Base-by-base conservation (phyloP, 1,139 yeast species). In the Debaryomyces udenii region DNA sequence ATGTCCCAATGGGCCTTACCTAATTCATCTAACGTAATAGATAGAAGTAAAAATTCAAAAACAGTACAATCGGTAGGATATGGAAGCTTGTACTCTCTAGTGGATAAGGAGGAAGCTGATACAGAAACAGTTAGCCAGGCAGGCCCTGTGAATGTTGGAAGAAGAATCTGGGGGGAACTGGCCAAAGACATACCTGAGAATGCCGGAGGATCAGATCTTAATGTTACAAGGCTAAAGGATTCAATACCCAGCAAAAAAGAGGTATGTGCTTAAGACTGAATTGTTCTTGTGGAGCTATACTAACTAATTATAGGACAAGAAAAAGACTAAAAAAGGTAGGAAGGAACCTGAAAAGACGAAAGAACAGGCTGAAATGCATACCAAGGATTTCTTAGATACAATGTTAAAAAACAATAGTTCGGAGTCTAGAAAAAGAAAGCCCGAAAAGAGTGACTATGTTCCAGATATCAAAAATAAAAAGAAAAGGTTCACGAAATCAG, bases 1-100 rank as follows among this genome's bases (percentile, higher is more conserved):
- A 49, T 64, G 11, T 82, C 87, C 22, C 85, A 78, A 62, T 84
- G 91, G 91, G 68, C 67, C 13, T 61, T 79, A 33, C 75, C 79
- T 2, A 49, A 62, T 29, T 60, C 70, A 24, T 46, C 51, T 2
- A 37, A 53, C 11, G 52, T 67, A 33, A 42, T 55, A 29, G 54
- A 55, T 22, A 56, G 55, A 28, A 58, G 56, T 13, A 55, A 51
- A 24, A 55, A 54, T 4, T 56, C 56, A 6, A 42, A 50, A 29
- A 46, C 41, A n/a, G 61, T 75, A 3, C 61, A 59, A 23, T 56
- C 65, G 1, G 69, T 80, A 4, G 86, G 86, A 0, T 80, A 74
- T 51, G 73, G 79, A 3, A 64, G 68, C 33, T 67, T 75, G 33
- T 61, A 66, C 39, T 40, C 57, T 4, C 52, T 56, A 35, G 62